These are phyloP conservation scores for Pseudopyrenochaeta lycopersici DNA, from an alignment of 2,329 filamentous ascomycete genomes.

Conservation along the genomic window DNA sequence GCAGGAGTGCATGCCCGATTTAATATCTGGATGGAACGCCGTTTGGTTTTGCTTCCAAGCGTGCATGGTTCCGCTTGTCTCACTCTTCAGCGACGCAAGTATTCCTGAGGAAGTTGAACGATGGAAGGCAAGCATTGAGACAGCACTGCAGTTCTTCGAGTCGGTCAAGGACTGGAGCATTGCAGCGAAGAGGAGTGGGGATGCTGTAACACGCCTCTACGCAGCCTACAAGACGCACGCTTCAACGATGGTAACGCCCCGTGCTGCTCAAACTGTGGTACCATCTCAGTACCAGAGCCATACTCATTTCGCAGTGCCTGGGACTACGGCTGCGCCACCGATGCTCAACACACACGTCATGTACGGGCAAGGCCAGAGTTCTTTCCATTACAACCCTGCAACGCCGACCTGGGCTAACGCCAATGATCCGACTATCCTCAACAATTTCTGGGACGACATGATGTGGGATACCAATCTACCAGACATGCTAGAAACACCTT, in stretches of 20 bases:
- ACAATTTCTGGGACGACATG: slow-evolving; percentile 53
- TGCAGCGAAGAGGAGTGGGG: slow-evolving; percentile 54
- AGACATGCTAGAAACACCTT: slow-evolving; percentile 48
- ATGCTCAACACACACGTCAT: slow-evolving; percentile 23
- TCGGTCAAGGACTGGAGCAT: slow-evolving; percentile 55
- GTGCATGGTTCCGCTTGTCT: slow-evolving; percentile 79
- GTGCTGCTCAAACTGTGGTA: slow-evolving; percentile 23
- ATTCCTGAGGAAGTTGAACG: slow-evolving; percentile 51
- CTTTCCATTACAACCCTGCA: slow-evolving; percentile 41
- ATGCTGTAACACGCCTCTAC: slow-evolving; percentile 54
- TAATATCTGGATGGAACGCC: slow-evolving; percentile 82
- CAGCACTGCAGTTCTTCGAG: slow-evolving; percentile 54
- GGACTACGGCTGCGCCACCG: slow-evolving; percentile 14
- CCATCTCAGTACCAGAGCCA: slow-evolving; percentile 20
- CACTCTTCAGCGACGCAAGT: slow-evolving; percentile 72
- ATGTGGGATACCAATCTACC: slow-evolving; percentile 53
- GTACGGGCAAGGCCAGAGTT: slow-evolving; percentile 10
- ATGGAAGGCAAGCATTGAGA: slow-evolving; percentile 54
- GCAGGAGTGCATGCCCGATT: slow-evolving; percentile 73
- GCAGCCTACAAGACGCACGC: slow-evolving; percentile 49
- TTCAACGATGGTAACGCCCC: slow-evolving; percentile 18
- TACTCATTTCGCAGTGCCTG: slow-evolving; percentile 20
- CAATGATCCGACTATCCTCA: slow-evolving; percentile 40
- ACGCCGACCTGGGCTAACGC: slow-evolving; percentile 35
- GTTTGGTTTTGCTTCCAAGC: slow-evolving; percentile 86